Evolutionary conservation across 2,329 filamentous ascomycete genomes (phyloP).

Genomic region (Trichoderma semiorbis): DNA sequence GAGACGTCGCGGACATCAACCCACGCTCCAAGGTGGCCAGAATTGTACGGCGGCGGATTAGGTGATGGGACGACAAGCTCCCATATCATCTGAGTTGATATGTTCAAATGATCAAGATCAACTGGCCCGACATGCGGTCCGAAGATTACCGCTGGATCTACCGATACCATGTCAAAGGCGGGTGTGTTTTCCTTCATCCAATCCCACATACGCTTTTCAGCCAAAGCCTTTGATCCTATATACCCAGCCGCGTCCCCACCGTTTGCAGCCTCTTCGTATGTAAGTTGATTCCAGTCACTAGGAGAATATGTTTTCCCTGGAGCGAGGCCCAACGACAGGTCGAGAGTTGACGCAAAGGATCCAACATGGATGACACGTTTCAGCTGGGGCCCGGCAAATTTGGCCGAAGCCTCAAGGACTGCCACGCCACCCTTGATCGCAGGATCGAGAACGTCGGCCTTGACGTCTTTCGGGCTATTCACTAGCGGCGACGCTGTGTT

Average conservation of each 20-base stretch:
- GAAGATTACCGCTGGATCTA: neutral
- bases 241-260: neutral
- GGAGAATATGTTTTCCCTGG: neutral
- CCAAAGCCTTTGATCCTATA: neutral
- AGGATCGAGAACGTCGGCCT: neutral
- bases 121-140: neutral
- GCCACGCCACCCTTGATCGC: neutral
- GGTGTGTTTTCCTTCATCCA: neutral
- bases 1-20: neutral
- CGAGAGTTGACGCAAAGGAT: neutral
- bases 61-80: neutral
- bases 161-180: neutral
- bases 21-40: neutral
- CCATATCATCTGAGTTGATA: neutral
- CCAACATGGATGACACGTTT: neutral
- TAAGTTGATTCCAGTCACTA: neutral
- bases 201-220: neutral
- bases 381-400: neutral
- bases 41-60: neutral
- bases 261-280: neutral
- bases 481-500: neutral
- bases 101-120: neutral
- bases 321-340: neutral
- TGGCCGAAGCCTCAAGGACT: neutral
- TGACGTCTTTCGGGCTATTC: neutral